These are phyloP conservation scores for Arctium lappa DNA, from an alignment of 129 eudicot species.

Conservation along the genomic window DNA sequence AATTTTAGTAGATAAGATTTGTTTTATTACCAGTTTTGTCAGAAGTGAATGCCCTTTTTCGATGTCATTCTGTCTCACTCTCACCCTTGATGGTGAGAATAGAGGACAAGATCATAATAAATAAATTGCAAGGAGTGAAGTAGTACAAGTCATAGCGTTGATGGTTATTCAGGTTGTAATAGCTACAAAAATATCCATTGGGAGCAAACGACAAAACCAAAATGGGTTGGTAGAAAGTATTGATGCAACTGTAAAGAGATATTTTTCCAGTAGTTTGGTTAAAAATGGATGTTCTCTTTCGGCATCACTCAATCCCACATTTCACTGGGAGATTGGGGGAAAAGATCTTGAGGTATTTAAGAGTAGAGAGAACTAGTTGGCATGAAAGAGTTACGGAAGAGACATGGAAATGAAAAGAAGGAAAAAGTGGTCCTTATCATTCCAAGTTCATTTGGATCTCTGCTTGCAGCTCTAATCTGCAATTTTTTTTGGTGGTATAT, in stretches of 20 bases:
- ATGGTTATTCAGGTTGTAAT: background rate
- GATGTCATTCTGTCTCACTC: background rate
- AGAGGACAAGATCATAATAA: background rate
- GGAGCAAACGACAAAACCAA: background rate
- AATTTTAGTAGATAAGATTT: background rate
- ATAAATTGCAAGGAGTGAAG: background rate
- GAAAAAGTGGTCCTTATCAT: no score
- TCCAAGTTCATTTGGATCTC: background rate
- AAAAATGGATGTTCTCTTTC: background rate
- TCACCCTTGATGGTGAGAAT: background rate
- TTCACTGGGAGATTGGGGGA: background rate
- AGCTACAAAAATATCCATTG: background rate
- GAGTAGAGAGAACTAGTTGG: background rate
- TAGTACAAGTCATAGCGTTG: background rate
- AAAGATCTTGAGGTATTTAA: background rate
- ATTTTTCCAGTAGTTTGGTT: background rate
- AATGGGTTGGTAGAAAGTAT: background rate
- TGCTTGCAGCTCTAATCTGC: no score
- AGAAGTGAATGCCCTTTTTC: background rate
- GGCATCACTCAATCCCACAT: background rate
- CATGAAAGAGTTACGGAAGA: background rate
- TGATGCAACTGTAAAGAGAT: background rate
- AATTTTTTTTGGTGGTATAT: no score
- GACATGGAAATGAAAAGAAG: background rate
- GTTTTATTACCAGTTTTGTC: background rate